Percentiles rank a stretch among this genome's conserved stretches.
Evolutionary conservation across 2,329 filamentous ascomycete species (phyloP).

Genomic region (Colletotrichum paranaense): DNA sequence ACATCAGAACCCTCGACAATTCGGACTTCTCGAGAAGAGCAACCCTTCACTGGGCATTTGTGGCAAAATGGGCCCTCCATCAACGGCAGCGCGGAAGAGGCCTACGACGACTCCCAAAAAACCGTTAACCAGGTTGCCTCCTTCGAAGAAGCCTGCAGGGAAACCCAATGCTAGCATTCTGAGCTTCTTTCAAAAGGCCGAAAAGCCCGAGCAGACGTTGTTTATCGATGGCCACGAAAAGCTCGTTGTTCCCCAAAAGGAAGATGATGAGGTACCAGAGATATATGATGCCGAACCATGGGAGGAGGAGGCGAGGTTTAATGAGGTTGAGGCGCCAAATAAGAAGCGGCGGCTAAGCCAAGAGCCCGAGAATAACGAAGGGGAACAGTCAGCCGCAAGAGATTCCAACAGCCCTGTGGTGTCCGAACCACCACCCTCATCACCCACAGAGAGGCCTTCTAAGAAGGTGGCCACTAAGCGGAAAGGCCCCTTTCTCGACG

Average conservation of each 20-base stretch:
- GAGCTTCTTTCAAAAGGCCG: constrained; percentile 79
- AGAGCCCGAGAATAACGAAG: constrained; percentile 27
- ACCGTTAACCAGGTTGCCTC: constrained; percentile 14
- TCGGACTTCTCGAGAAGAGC: neutral
- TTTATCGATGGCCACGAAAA: constrained; percentile 54
- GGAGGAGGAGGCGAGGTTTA: constrained; percentile 40
- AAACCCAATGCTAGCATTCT: constrained; percentile 74
- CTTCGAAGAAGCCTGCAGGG: constrained; percentile 45
- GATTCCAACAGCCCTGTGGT: neutral
- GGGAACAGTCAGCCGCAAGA: neutral
- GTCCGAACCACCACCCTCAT: constrained; percentile 10
- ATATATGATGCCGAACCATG: constrained; percentile 19
- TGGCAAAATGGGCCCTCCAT: constrained; percentile 32
- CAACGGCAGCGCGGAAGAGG: constrained; percentile 32
- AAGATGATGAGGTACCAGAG: constrained; percentile 13
- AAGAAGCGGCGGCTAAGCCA: constrained; percentile 57
- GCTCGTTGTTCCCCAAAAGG: neutral
- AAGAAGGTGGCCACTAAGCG: constrained; percentile 40
- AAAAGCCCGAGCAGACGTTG: constrained; percentile 67
- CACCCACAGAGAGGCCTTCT: neutral
- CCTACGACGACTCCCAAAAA: constrained; percentile 35
- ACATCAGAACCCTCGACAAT: neutral
- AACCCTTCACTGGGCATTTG: neutral
- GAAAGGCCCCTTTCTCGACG: constrained; percentile 75
- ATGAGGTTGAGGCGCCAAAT: constrained; percentile 48